Evolutionary conservation across 1,284 basidiomycete genomes (phyloP).

Genomic region (Cryptococcus sp.): DNA sequence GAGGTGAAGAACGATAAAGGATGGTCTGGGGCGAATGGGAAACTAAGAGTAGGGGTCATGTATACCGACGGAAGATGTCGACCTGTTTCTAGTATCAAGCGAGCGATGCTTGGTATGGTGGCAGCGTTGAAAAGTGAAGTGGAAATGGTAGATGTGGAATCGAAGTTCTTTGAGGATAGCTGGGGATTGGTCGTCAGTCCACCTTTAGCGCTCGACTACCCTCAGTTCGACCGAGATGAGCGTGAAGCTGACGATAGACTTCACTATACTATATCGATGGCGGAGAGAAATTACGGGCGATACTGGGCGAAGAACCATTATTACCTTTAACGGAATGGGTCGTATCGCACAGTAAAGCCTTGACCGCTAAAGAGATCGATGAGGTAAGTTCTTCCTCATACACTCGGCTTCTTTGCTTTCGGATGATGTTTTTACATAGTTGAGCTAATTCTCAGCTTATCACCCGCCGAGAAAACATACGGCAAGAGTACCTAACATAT

Average conservation of each 20-base stretch:
- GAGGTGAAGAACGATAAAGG: conserved; percentile 10
- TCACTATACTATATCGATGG: conserved; percentile 39
- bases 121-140: conserved; percentile 23
- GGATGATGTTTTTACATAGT: neutral
- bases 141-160: conserved; percentile 30
- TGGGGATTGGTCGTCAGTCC: conserved; percentile 25
- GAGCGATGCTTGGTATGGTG: conserved; percentile 38
- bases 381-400: conserved; percentile 14
- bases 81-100: conserved; percentile 42
- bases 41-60: conserved; percentile 43
- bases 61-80: conserved; percentile 45
- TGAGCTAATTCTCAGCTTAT: conserved; percentile 22
- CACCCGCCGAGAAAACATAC: conserved; percentile 23
- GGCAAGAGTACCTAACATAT: conserved; percentile 21
- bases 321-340: conserved; percentile 33
- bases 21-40: conserved; percentile 15
- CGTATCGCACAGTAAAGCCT: conserved; percentile 10
- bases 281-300: conserved; percentile 23
- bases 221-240: neutral
- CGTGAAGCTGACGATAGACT: conserved; percentile 4
- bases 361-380: conserved; percentile 21
- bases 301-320: conserved; percentile 28
- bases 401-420: neutral
- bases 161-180: conserved; percentile 21
- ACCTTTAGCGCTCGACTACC: neutral